phyloP scores from a whole-genome alignment of 179 eudicot species.

The Heliamphora pulchella region DNA sequence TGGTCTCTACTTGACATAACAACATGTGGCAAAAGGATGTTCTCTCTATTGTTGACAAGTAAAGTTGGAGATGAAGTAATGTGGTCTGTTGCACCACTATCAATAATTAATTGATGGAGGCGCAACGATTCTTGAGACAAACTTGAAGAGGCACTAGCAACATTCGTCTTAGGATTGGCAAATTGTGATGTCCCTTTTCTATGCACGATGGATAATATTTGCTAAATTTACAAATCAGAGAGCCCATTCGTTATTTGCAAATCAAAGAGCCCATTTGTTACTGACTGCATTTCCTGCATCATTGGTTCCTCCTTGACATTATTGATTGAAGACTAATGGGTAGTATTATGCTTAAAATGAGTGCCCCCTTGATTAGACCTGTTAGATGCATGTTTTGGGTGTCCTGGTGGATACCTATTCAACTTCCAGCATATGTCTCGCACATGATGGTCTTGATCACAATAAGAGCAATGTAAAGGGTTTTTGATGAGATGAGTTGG shows the following conservation, averaged over 20 bases:
- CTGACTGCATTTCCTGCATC: no score
- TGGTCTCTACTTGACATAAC: no score
- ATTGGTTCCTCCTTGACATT: neutral
- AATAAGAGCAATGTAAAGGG: neutral
- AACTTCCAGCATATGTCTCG: no score
- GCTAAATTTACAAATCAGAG: no score
- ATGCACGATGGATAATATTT: neutral
- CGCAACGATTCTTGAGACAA: no score
- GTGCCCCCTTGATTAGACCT: neutral
- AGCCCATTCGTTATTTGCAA: neutral
- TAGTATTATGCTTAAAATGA: neutral
- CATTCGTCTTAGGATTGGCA: neutral
- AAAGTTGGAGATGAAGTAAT: neutral
- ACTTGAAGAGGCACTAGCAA: no score
- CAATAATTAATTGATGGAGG: no score
- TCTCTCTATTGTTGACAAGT: no score
- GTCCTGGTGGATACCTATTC: slow-evolving; percentile 3
- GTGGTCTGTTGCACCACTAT: neutral
- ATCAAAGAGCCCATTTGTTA: slow-evolving; percentile 1
- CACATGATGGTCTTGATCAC: no score
- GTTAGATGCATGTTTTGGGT: no score
- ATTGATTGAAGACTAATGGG: slow-evolving; percentile 4
- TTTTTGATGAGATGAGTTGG: neutral
- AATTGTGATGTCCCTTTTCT: slow-evolving; percentile 2
- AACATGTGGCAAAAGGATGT: neutral